Evolutionary conservation across 2,329 filamentous ascomycete genomes (phyloP), one percentile per base, ranked within the genome.

Genomic region (Neopestalotiopsis sp.): DNA sequence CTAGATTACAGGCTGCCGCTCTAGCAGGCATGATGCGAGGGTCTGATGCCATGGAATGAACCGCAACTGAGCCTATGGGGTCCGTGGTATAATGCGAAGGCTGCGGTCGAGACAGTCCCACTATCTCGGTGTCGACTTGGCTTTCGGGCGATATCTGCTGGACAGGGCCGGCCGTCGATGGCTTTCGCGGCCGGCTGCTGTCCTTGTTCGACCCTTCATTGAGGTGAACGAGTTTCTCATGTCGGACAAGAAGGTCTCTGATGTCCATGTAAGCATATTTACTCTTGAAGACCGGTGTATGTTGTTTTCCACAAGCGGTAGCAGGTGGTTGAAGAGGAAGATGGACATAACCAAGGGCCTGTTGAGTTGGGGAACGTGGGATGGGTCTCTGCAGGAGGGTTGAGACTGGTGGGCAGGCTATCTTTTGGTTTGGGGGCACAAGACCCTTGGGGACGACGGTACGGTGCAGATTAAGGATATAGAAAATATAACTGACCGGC

Each of bases 181-280:
- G 77, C 74, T 87, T 89, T 71, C 87, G 82, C 32, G 82, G 82
- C 66, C 86, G 82, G 74, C 75, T 81, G 71, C 80, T 83, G 74
- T 89, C 87, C 73, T 88, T 89, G 77, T 80, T 85, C 72, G 77
- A 77, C 34, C 84, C 85, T 78, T 89, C 87, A 79, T 88, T 89
- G 76, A 89, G 84, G 76, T 90, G 88, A 74, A 89, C 88, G 73
- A 90, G 86, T 80, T 90, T 90, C 80, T 90, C 87, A 80, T 90
- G 88, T 71, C 88, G 85, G 71, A 89, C 87, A 73, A 90, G 84
- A 70, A 90, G 85, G 78, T 90, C 88, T 73, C 88, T 90, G 81
- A 88, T 89, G 80, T 89, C 84, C 87, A 89, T 89, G 82, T 87
- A 86, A 88, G 86, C 80, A 81, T 81, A 74, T 76, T 75, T 75